Percentiles rank a stretch among this genome's conserved stretches.
Conservation (phyloP, 441 rosid genomes). For the Manihot esculenta region DNA sequence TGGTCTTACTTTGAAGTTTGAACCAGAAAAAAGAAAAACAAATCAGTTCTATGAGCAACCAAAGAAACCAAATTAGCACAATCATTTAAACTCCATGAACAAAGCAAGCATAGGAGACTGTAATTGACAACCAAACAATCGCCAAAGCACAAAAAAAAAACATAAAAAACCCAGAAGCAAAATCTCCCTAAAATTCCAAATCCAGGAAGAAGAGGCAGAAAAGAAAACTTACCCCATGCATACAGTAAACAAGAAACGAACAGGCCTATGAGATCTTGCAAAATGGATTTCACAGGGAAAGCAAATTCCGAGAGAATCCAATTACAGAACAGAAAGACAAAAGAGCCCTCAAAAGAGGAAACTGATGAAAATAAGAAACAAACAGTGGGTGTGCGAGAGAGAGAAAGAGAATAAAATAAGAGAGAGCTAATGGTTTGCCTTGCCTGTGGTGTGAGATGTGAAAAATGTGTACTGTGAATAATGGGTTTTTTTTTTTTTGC, state of each 20-base stretch:
- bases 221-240: constrained; percentile 61
- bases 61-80: constrained; percentile 6
- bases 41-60: not conserved
- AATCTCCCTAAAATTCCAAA: constrained; percentile 14
- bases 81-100: constrained; percentile 8
- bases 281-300: constrained; percentile 9
- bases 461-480: no score
- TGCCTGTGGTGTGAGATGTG: no score
- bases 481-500: no score
- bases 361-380: not conserved
- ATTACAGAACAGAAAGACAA: constrained; percentile 31
- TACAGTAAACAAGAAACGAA: constrained; percentile 21
- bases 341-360: constrained; percentile 19
- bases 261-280: constrained; percentile 32
- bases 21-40: no score
- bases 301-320: constrained; percentile 11
- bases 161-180: constrained; percentile 12
- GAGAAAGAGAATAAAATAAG: not conserved
- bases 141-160: constrained; percentile 13
- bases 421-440: no score
- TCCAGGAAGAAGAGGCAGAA: constrained; percentile 17
- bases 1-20: not conserved
- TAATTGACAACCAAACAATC: constrained; percentile 1
- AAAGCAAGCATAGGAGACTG: constrained; percentile 8
- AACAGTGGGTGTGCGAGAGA: not conserved